These are phyloP conservation scores for Hyaloraphidium curvatum DNA, from an alignment of 192 early-diverging fungal species.

Conservation along the genomic window DNA sequence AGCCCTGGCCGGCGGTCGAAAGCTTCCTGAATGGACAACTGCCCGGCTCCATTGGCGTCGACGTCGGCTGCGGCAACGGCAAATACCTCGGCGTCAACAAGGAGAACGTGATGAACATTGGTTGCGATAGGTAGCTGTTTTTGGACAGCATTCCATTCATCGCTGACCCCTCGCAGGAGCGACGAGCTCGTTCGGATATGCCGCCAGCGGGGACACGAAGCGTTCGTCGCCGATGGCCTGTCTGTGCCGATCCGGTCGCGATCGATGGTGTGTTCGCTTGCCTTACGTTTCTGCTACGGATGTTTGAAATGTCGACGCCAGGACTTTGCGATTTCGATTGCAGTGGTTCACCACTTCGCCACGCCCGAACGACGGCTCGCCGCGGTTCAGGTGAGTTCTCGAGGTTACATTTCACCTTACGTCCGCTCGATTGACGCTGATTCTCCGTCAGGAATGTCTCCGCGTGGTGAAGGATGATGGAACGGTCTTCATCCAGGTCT, in stretches of 20 bases:
- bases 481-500: slow-evolving; percentile 69
- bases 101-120: slow-evolving; percentile 54
- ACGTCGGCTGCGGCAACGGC: slow-evolving; percentile 95
- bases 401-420: neutral
- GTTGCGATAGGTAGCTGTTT: slow-evolving; percentile 53
- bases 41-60: slow-evolving; percentile 62
- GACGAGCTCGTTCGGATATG: slow-evolving; percentile 57
- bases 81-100: slow-evolving; percentile 85
- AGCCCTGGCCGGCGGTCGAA: slow-evolving; percentile 94
- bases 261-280: slow-evolving; percentile 39
- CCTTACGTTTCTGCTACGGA: neutral
- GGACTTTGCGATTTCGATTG: slow-evolving; percentile 92
- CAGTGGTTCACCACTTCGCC: slow-evolving; percentile 88
- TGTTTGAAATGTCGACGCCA: slow-evolving; percentile 6
- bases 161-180: slow-evolving; percentile 25
- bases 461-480: slow-evolving; percentile 53
- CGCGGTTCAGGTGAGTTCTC: slow-evolving; percentile 35
- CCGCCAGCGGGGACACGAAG: slow-evolving; percentile 50
- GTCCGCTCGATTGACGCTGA: slow-evolving; percentile 6
- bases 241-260: slow-evolving; percentile 45
- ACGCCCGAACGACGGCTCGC: slow-evolving; percentile 43
- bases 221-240: slow-evolving; percentile 62
- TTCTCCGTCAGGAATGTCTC: slow-evolving; percentile 38
- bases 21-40: slow-evolving; percentile 42
- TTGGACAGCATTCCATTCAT: neutral